phyloP scores from a whole-genome alignment of 495 filamentous ascomycete genomes.

The Tuber borchii region DNA sequence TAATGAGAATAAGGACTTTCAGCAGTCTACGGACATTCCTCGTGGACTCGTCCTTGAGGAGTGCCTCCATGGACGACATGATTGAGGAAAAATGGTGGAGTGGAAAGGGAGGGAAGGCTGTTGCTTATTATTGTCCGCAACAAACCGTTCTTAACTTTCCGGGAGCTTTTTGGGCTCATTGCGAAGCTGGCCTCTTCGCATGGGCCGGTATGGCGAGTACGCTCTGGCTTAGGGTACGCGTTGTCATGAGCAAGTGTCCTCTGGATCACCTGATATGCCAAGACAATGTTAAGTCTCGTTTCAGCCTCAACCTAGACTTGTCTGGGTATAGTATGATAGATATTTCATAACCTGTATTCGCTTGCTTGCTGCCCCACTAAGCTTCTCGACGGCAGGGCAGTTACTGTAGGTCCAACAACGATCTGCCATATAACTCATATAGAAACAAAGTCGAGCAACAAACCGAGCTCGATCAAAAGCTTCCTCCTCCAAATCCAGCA shows the following conservation, averaged over 20 bases:
- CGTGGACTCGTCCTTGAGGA: slow-evolving; percentile 62
- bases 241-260: neutral
- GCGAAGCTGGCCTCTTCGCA: neutral
- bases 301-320: slow-evolving; percentile 23
- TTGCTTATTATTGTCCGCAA: neutral
- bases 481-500: slow-evolving; percentile 1
- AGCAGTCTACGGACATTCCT: slow-evolving; percentile 76
- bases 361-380: neutral
- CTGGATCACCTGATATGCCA: neutral
- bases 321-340: no score
- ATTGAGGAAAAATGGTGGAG: slow-evolving; percentile 25
- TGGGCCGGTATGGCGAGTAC: neutral
- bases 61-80: slow-evolving; percentile 45
- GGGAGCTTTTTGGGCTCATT: neutral
- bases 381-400: neutral
- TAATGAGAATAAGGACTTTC: slow-evolving; percentile 81
- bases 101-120: slow-evolving; percentile 27
- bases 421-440: slow-evolving; percentile 12
- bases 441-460: slow-evolving; percentile 1
- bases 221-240: neutral
- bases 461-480: neutral
- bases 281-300: neutral
- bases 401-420: neutral
- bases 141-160: neutral
- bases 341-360: neutral